These are phyloP conservation scores for Lactarius quietus DNA, from an alignment of 768 basidiomycete genomes.

Conservation along the genomic window DNA sequence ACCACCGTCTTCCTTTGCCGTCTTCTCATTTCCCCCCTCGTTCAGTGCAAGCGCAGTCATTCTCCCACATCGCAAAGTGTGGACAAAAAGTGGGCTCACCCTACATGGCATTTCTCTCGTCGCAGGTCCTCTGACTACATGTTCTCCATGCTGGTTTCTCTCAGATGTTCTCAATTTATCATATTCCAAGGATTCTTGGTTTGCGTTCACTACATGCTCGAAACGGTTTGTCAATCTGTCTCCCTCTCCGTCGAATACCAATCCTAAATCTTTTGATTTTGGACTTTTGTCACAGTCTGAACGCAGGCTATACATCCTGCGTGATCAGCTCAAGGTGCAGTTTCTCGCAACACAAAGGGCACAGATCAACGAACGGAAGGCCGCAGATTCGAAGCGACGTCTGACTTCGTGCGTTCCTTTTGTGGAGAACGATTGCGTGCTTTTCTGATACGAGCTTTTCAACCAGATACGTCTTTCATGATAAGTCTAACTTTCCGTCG, in stretches of 20 bases:
- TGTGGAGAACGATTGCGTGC: conserved; percentile 16
- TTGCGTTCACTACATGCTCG: conserved; percentile 53
- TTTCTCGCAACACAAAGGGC: conserved; percentile 60
- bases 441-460: background rate
- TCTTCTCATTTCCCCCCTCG: conserved; percentile 27
- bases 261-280: background rate
- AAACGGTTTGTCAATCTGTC: conserved; percentile 35
- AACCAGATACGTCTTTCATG: conserved; percentile 72
- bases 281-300: conserved; percentile 34
- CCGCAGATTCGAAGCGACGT: conserved; percentile 77
- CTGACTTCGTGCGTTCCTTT: conserved; percentile 65
- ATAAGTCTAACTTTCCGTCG: conserved; percentile 45
- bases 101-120: background rate
- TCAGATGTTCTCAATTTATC: conserved; percentile 65
- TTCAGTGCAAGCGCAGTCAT: conserved; percentile 36
- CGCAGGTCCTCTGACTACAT: conserved; percentile 14
- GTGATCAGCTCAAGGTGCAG: conserved; percentile 53
- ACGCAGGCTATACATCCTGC: conserved; percentile 46
- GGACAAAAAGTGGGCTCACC: conserved; percentile 38
- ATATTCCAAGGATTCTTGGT: conserved; percentile 81
- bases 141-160: background rate
- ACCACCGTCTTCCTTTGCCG: conserved; percentile 29
- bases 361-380: conserved; percentile 57
- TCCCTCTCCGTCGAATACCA: conserved; percentile 11
- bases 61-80: conserved; percentile 38